These are phyloP conservation scores for Backusella psychrophila DNA, from an alignment of 192 early-diverging fungal genomes.

Conservation along the genomic window DNA sequence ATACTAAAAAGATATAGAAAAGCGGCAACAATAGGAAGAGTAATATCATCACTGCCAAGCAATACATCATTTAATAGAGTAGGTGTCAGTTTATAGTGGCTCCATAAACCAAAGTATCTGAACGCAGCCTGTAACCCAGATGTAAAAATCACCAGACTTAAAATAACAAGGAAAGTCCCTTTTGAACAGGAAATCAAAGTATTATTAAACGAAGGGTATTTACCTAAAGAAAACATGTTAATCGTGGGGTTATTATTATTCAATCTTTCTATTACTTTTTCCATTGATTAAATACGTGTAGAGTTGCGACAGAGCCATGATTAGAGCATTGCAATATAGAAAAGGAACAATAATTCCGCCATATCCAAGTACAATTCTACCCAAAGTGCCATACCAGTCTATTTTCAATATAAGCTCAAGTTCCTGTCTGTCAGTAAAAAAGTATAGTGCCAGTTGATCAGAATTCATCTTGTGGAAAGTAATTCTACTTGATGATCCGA, in stretches of 20 bases:
- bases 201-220: background rate
- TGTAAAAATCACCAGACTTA: background rate
- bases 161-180: background rate
- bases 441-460: slow-evolving; percentile 37
- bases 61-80: background rate
- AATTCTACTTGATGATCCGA: slow-evolving; percentile 24
- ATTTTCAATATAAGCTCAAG: slow-evolving; percentile 46
- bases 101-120: background rate
- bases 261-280: background rate
- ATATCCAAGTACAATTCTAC: slow-evolving; percentile 63
- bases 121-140: background rate
- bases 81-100: background rate
- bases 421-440: slow-evolving; percentile 40
- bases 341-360: slow-evolving; percentile 40
- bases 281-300: slow-evolving; percentile 5
- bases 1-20: background rate
- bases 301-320: background rate
- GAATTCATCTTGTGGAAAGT: slow-evolving; percentile 40
- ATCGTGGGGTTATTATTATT: background rate
- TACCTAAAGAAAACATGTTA: background rate
- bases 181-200: background rate
- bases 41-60: background rate
- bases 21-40: background rate
- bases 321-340: background rate
- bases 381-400: slow-evolving; percentile 67